Percentiles rank a stretch among this genome's conserved stretches.
Conservation (phyloP, 2,329 filamentous ascomycete genomes). For the Orbilia brochopaga region DNA sequence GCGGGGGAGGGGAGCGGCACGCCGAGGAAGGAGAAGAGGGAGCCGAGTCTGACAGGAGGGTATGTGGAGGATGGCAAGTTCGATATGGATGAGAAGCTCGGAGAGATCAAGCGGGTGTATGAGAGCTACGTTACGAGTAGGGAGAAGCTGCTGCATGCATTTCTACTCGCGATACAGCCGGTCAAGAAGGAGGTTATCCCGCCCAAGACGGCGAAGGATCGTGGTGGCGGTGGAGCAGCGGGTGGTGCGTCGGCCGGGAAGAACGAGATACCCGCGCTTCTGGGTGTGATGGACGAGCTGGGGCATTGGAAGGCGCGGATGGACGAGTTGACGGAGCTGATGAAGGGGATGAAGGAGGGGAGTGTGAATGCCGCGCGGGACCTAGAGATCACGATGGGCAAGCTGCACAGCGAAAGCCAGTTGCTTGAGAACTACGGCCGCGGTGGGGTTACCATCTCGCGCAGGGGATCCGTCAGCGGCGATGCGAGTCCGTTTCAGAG, state of each 20-base stretch:
- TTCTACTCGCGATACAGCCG: constrained; percentile 35
- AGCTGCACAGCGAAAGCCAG: constrained; percentile 40
- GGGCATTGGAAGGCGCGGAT: constrained; percentile 36
- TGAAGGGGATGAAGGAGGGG: constrained; percentile 42
- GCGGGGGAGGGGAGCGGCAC: constrained; percentile 45
- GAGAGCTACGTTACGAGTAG: constrained; percentile 36
- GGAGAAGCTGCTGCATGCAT: constrained; percentile 43
- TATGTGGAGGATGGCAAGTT: constrained; percentile 16
- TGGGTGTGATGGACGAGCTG: constrained; percentile 35
- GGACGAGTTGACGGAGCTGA: constrained; percentile 38
- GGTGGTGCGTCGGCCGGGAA: not conserved
- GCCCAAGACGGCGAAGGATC: constrained; percentile 25
- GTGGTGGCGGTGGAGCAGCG: constrained; percentile 3
- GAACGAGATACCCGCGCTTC: constrained; percentile 23
- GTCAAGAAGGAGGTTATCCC: constrained; percentile 39
- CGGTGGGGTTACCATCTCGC: constrained; percentile 22
- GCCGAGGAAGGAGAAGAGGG: constrained; percentile 32
- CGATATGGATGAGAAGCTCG: constrained; percentile 23
- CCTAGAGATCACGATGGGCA: constrained; percentile 35
- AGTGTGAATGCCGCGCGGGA: constrained; percentile 26
- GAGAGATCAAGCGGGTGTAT: constrained; percentile 32
- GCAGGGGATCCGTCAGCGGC: constrained; percentile 1
- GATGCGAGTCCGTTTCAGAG: constrained; percentile 27
- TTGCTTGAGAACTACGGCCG: constrained; percentile 35
- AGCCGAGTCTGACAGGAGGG: not conserved